phyloP scores from a whole-genome alignment of 1,284 basidiomycete genomes.

The Clitocybe nebularis region DNA sequence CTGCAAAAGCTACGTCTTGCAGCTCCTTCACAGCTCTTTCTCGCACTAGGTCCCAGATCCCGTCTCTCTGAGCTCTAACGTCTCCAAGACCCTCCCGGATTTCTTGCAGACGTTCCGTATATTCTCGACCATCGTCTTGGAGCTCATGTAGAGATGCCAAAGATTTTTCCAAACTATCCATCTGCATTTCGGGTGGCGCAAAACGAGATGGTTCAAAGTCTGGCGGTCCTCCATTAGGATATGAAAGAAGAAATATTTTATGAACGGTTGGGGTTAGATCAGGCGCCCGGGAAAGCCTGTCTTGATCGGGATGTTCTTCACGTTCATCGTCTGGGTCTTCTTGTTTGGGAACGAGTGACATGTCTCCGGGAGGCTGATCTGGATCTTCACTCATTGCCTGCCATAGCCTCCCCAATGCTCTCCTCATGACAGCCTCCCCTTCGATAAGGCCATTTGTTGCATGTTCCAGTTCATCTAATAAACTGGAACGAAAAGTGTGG shows the following conservation, averaged over 20 bases:
- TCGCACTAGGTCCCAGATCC: constrained; percentile 71
- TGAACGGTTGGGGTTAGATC: constrained; percentile 61
- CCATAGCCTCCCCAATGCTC: constrained; percentile 74
- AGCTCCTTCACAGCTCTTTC: constrained; percentile 70
- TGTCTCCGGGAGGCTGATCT: constrained; percentile 26
- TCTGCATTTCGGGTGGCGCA: constrained; percentile 56
- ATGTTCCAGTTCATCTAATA: constrained; percentile 73
- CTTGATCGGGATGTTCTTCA: constrained; percentile 45
- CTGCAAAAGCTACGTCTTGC: constrained; percentile 49
- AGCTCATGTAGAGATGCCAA: constrained; percentile 67
- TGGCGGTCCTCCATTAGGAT: constrained; percentile 38
- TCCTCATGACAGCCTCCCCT: constrained; percentile 66
- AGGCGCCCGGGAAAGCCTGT: constrained; percentile 54
- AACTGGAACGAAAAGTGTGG: constrained; percentile 71
- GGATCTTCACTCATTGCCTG: constrained; percentile 72
- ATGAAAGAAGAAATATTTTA: constrained; percentile 59
- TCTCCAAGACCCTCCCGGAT: constrained; percentile 74
- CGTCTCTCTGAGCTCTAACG: constrained; percentile 60
- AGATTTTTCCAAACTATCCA: constrained; percentile 68
- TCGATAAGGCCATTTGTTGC: constrained; percentile 77
- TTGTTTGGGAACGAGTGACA: constrained; percentile 56
- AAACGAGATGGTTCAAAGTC: constrained; percentile 60
- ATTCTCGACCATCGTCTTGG: constrained; percentile 78
- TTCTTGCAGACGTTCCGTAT: constrained; percentile 74
- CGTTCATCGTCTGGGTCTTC: constrained; percentile 59